Conservation (phyloP, 208 protist species). For the Leishmania tarentolae region DNA sequence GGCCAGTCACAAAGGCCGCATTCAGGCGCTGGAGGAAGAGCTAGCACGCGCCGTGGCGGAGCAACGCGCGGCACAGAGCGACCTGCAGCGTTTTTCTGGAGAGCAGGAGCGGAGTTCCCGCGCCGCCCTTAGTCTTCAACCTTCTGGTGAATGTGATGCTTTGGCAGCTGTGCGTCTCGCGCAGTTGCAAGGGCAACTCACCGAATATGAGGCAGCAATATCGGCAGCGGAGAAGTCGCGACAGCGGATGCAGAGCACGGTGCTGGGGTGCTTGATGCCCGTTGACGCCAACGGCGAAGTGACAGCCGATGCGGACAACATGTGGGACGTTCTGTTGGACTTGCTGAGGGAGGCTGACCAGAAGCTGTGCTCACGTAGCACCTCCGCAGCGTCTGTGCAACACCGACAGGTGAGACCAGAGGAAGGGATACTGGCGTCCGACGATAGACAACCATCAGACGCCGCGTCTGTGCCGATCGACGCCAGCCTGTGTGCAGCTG, state of each 20-base stretch:
- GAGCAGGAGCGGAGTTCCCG: background rate
- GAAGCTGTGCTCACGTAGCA: no score
- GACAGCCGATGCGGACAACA: background rate
- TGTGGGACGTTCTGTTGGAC: constrained; percentile 6
- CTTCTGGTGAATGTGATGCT: background rate
- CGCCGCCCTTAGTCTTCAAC: background rate
- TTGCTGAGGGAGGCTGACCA: background rate
- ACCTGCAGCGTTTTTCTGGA: constrained; percentile 5
- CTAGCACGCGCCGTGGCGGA: constrained; percentile 18
- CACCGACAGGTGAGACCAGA: background rate
- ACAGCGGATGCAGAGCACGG: constrained; percentile 2
- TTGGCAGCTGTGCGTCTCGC: constrained; percentile 9
- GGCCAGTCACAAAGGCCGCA: constrained; percentile 16
- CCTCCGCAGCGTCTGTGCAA: background rate
- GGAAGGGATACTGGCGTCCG: background rate
- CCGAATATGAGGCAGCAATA: constrained; percentile 17
- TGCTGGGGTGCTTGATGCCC: constrained; percentile 5
- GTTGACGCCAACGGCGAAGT: background rate
- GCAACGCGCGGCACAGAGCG: constrained; percentile 7
- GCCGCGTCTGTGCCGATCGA: background rate
- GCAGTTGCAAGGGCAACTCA: constrained; percentile 15
- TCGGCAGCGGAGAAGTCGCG: constrained; percentile 14
- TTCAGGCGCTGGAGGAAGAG: constrained; percentile 37
- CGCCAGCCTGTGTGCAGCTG: background rate
- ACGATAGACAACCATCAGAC: background rate